Evolutionary conservation across 208 protist species (phyloP).

Genomic region (Leptomonas seymouri): DNA sequence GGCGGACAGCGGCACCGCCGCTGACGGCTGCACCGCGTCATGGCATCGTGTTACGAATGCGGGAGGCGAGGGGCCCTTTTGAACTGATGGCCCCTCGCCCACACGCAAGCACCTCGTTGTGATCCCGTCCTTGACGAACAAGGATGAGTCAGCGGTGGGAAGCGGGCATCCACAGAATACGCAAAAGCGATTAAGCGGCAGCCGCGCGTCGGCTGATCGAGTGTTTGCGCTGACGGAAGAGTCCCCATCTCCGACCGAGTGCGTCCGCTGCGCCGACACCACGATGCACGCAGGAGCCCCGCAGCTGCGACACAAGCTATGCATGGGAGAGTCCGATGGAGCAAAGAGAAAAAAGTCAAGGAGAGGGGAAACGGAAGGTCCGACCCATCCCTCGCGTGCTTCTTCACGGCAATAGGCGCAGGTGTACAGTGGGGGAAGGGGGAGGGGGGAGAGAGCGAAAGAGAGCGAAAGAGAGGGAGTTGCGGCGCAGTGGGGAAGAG

Average conservation of each 20-base stretch:
- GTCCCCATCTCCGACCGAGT: neutral
- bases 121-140: neutral
- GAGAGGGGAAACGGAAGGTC: too few relatives aligned
- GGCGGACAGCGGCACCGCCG: constrained; percentile 12
- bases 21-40: neutral
- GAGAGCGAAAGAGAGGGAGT: too few relatives aligned
- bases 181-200: neutral
- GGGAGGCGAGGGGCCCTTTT: too few relatives aligned
- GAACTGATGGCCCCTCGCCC: too few relatives aligned
- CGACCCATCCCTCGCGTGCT: too few relatives aligned
- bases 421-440: too few relatives aligned
- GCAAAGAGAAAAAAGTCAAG: constrained; percentile 7
- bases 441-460: too few relatives aligned
- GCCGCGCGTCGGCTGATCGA: neutral
- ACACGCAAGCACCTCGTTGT: too few relatives aligned
- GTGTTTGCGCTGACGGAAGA: neutral
- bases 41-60: neutral
- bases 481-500: too few relatives aligned
- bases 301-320: constrained; percentile 2
- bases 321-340: constrained; percentile 1
- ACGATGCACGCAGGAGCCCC: constrained; percentile 8
- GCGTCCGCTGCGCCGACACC: neutral
- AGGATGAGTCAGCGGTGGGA: neutral
- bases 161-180: neutral
- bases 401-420: too few relatives aligned